Conservation (phyloP, 371 early-diverging fungal genomes). For the Apophysomyces sp. region DNA sequence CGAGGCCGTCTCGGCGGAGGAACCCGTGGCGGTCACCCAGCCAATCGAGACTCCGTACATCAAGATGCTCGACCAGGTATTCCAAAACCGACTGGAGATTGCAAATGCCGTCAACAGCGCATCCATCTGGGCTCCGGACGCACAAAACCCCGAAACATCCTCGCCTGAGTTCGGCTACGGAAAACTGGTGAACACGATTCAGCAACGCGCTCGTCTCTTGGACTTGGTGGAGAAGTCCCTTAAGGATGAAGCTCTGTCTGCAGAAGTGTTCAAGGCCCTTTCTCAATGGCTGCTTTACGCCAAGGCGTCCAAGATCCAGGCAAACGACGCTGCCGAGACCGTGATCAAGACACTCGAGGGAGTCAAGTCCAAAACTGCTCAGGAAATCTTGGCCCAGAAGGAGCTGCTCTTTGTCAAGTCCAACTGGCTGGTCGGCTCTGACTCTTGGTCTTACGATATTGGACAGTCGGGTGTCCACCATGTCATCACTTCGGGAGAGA, state of each 20-base stretch:
- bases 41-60: slow-evolving; percentile 75
- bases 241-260: slow-evolving; percentile 48
- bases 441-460: slow-evolving; percentile 84
- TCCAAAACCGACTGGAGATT: slow-evolving; percentile 74
- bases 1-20: not conserved
- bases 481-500: slow-evolving; percentile 78
- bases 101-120: slow-evolving; percentile 67
- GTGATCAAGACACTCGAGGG: slow-evolving; percentile 33
- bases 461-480: slow-evolving; percentile 90
- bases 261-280: slow-evolving; percentile 58
- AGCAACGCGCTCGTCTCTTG: slow-evolving; percentile 68
- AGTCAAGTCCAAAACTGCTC: slow-evolving; percentile 19
- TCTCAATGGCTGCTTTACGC: slow-evolving; percentile 69
- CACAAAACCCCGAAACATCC: slow-evolving; percentile 42
- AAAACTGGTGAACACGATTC: slow-evolving; percentile 65
- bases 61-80: slow-evolving; percentile 77
- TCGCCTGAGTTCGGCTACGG: slow-evolving; percentile 89
- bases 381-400: slow-evolving; percentile 34
- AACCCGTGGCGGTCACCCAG: not conserved
- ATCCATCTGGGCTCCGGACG: slow-evolving; percentile 44
- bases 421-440: slow-evolving; percentile 89
- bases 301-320: slow-evolving; percentile 52
- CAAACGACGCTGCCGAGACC: slow-evolving; percentile 35
- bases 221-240: slow-evolving; percentile 59
- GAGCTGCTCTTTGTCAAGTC: slow-evolving; percentile 58